phyloP scores from a whole-genome alignment of 2,329 filamentous ascomycete species.

The Cercospora canescens region DNA sequence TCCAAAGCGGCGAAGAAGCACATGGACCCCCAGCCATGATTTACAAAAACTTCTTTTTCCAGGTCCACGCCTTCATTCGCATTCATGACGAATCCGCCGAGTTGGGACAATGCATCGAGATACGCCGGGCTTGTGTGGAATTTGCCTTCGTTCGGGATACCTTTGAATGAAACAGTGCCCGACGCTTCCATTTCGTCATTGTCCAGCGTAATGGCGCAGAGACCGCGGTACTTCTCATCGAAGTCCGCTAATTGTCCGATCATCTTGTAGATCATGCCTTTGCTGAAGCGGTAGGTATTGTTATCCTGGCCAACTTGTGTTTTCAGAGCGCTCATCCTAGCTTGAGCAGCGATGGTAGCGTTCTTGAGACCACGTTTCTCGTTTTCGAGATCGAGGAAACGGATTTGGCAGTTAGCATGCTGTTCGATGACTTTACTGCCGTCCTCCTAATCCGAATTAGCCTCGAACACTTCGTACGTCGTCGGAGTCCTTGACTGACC shows the following conservation, averaged over 20 bases:
- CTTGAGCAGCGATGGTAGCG: slow-evolving; percentile 21
- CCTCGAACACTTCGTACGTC: not conserved
- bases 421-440: slow-evolving; percentile 7
- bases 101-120: slow-evolving; percentile 42
- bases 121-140: slow-evolving; percentile 30
- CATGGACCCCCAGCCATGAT: slow-evolving; percentile 36
- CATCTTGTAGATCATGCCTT: slow-evolving; percentile 19
- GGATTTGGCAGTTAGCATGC: slow-evolving; percentile 13
- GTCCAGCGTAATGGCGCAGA: slow-evolving; percentile 41
- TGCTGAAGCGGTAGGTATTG: slow-evolving; percentile 25
- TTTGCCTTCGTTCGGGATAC: slow-evolving; percentile 19
- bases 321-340: slow-evolving; percentile 4
- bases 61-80: slow-evolving; percentile 32
- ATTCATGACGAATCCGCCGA: slow-evolving; percentile 28
- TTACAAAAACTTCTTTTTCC: slow-evolving; percentile 36
- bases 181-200: slow-evolving; percentile 37
- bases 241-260: slow-evolving; percentile 21
- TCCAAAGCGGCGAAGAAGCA: slow-evolving; percentile 31
- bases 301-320: slow-evolving; percentile 14
- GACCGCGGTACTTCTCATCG: slow-evolving; percentile 35
- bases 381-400: slow-evolving; percentile 29
- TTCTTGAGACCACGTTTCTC: slow-evolving; percentile 21
- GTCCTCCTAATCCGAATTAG: slow-evolving; percentile 14
- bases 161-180: slow-evolving; percentile 24
- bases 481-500: not conserved